These are phyloP conservation scores for Penicillium robsamsonii DNA, from an alignment of 495 filamentous ascomycete genomes.

Conservation along the genomic window DNA sequence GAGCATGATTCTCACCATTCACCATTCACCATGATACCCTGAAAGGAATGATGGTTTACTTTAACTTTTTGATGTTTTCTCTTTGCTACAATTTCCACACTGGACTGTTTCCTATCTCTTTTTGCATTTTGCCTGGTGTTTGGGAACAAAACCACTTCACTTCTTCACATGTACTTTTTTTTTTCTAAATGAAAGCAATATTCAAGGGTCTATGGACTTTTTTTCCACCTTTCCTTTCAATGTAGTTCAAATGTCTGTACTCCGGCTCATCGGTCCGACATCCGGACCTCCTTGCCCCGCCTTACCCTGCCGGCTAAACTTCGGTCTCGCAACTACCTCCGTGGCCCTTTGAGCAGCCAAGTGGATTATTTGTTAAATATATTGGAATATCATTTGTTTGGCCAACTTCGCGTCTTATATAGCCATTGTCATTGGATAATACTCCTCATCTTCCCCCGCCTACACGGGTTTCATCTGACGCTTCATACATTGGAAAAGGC, in stretches of 20 bases:
- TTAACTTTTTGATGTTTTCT: conserved; percentile 3
- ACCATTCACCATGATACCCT: background rate
- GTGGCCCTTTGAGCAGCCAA: conserved; percentile 18
- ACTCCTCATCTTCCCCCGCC: conserved; percentile 1
- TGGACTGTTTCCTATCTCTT: conserved; percentile 14
- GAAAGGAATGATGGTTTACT: background rate
- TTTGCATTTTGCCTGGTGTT: conserved; percentile 27
- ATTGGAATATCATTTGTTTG: conserved; percentile 4
- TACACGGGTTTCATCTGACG: conserved; percentile 3
- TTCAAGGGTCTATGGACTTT: conserved; percentile 1
- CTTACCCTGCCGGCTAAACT: conserved; percentile 23
- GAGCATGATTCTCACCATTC: conserved; percentile 25
- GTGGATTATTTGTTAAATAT: background rate
- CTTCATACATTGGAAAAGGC: background rate
- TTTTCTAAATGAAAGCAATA: conserved; percentile 13
- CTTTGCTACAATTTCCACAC: conserved; percentile 11
- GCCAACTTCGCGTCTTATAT: background rate
- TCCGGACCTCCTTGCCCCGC: conserved; percentile 13
- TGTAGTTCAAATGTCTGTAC: too few species aligned
- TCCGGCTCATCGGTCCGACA: conserved; percentile 22
- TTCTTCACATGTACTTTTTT: conserved; percentile 14
- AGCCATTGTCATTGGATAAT: background rate
- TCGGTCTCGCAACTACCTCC: conserved; percentile 20
- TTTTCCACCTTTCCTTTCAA: too few species aligned
- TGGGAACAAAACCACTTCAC: conserved; percentile 18